These are phyloP conservation scores for Aspergillus bertholletiae DNA, from an alignment of 495 filamentous ascomycete genomes.

Conservation along the genomic window DNA sequence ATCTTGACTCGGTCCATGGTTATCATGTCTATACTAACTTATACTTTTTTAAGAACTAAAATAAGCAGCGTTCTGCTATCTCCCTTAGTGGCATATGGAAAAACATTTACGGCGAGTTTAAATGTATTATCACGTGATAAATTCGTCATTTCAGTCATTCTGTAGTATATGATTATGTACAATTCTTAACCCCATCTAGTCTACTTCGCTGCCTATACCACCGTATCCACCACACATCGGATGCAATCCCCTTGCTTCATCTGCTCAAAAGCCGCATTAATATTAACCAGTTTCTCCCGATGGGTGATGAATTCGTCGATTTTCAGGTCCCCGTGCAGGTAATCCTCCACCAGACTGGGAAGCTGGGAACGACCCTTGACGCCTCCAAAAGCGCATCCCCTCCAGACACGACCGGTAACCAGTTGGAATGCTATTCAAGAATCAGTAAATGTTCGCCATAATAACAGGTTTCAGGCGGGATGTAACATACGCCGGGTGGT, in stretches of 20 bases:
- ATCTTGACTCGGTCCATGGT: too few relatives aligned
- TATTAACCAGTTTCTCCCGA: conserved; percentile 71
- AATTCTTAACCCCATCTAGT: too few relatives aligned
- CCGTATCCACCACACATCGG: conserved; percentile 73
- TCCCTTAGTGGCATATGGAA: too few relatives aligned
- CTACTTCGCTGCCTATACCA: too few relatives aligned
- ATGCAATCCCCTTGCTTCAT: conserved; percentile 98
- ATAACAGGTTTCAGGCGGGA: too few relatives aligned
- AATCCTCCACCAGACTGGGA: conserved; percentile 83
- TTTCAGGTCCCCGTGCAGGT: conserved; percentile 85
- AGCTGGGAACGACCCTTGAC: conserved; percentile 97
- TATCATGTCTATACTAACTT: too few relatives aligned
- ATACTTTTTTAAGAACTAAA: too few relatives aligned
- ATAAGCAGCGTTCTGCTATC: too few relatives aligned
- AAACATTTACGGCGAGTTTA: too few relatives aligned
- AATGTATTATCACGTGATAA: too few relatives aligned
- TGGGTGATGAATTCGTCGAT: conserved; percentile 99
- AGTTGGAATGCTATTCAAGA: conserved; percentile 82
- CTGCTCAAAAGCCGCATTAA: conserved; percentile 85
- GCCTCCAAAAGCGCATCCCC: conserved; percentile 94
- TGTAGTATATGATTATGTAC: too few relatives aligned
- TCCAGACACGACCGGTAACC: conserved; percentile 96
- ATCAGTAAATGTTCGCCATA: conserved; percentile 1
- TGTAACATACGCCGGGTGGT: conserved; percentile 87
- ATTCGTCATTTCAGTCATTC: too few relatives aligned